Conservation (phyloP, 2,329 filamentous ascomycete species). For the Fusarium tuaranense region DNA sequence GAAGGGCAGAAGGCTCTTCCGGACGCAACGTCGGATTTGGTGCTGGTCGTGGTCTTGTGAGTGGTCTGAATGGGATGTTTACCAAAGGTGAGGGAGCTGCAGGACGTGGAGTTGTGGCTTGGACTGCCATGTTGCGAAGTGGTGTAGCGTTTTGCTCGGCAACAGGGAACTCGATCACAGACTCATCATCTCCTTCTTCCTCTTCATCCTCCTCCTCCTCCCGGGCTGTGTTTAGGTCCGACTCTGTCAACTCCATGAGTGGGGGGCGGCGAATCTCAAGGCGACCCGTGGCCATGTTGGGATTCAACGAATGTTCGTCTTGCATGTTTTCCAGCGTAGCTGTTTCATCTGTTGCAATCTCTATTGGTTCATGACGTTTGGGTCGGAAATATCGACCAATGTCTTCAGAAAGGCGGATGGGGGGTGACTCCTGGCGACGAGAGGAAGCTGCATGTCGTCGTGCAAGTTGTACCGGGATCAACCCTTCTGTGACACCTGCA, state of each 20-base stretch:
- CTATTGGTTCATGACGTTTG: slow-evolving; percentile 40
- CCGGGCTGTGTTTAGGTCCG: slow-evolving; percentile 32
- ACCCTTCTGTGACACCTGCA: slow-evolving; percentile 31
- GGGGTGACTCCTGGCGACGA: slow-evolving; percentile 6
- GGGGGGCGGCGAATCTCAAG: slow-evolving; percentile 30
- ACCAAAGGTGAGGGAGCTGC: not conserved
- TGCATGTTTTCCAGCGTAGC: slow-evolving; percentile 41
- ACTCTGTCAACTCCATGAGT: slow-evolving; percentile 39
- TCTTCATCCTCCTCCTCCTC: slow-evolving; percentile 38
- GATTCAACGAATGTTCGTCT: slow-evolving; percentile 8
- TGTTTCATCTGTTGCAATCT: slow-evolving; percentile 52
- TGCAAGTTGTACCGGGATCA: slow-evolving; percentile 44
- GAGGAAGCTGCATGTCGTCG: slow-evolving; percentile 17
- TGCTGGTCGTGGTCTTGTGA: slow-evolving; percentile 8
- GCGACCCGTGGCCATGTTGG: slow-evolving; percentile 13
- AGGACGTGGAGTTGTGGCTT: slow-evolving; percentile 11
- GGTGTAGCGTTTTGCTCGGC: slow-evolving; percentile 11
- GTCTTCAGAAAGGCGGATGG: slow-evolving; percentile 30
- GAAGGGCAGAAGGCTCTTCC: slow-evolving; percentile 13
- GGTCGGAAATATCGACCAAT: slow-evolving; percentile 50
- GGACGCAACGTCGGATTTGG: not conserved
- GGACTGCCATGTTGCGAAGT: slow-evolving; percentile 6
- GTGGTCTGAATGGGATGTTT: slow-evolving; percentile 21
- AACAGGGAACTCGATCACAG: not conserved
- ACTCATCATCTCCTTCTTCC: slow-evolving; percentile 6